Evolutionary conservation across 129 eudicot species (phyloP).

Genomic region (Flaveria brownii): DNA sequence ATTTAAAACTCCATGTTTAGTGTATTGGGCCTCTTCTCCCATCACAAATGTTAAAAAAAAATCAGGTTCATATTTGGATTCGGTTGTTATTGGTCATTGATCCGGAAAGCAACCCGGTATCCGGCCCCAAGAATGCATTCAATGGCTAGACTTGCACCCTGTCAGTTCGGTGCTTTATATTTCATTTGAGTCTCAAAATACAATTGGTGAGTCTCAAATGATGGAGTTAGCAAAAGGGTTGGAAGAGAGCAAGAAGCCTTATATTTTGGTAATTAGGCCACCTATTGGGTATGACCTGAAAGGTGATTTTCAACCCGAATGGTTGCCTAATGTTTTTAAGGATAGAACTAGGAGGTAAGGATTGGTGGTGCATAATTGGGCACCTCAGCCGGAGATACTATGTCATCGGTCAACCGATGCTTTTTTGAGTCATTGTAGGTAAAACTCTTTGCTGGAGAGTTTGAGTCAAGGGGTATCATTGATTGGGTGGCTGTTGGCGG

Average conservation of each 20-base stretch:
- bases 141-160: too few species aligned
- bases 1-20: slow-evolving; percentile 60
- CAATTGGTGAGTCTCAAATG: slow-evolving; percentile 53
- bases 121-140: too few species aligned
- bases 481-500: slow-evolving; percentile 88
- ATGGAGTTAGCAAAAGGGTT: slow-evolving; percentile 72
- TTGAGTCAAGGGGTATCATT: slow-evolving; percentile 77
- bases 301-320: slow-evolving; percentile 51
- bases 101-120: too few species aligned
- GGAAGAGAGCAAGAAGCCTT: slow-evolving; percentile 54
- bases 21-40: slow-evolving; percentile 76
- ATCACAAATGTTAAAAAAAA: slow-evolving; percentile 28
- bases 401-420: slow-evolving; percentile 62
- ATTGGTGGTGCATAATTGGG: slow-evolving; percentile 63
- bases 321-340: slow-evolving; percentile 73
- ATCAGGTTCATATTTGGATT: too few species aligned
- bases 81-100: too few species aligned
- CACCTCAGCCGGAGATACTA: slow-evolving; percentile 75
- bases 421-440: slow-evolving; percentile 81
- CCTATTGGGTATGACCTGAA: too few species aligned
- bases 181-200: slow-evolving; percentile 76
- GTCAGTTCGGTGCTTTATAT: slow-evolving; percentile 54
- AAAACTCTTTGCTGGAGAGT: slow-evolving; percentile 81
- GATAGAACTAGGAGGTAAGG: slow-evolving; percentile 46
- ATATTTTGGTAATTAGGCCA: slow-evolving; percentile 56